These are phyloP conservation scores for Nevesoporus exiguus DNA, from an alignment of 768 basidiomycete genomes.

Conservation along the genomic window DNA sequence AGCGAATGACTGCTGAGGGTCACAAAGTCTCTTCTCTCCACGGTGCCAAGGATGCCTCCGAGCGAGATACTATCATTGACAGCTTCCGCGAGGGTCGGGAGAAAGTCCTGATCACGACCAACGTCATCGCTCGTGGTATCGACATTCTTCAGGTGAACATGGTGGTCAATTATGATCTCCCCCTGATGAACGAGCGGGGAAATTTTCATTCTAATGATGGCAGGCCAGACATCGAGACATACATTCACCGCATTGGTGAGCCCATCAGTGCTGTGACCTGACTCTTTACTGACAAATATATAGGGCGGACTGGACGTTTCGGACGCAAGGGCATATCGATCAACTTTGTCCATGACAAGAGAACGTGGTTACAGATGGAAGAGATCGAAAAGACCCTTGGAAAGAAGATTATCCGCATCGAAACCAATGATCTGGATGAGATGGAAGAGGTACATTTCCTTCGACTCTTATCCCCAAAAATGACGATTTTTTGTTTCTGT, in stretches of 20 bases:
- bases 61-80: constrained; percentile 92
- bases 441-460: constrained; percentile 79
- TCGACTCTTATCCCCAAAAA: not conserved
- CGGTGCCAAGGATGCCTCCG: constrained; percentile 85
- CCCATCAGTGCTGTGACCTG: constrained; percentile 8
- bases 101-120: constrained; percentile 97
- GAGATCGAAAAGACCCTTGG: constrained; percentile 78
- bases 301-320: constrained; percentile 96
- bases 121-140: constrained; percentile 97
- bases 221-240: constrained; percentile 90
- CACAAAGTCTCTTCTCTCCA: constrained; percentile 97
- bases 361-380: constrained; percentile 87
- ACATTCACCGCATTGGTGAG: constrained; percentile 95
- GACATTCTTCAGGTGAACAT: constrained; percentile 99
- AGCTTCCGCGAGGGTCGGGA: constrained; percentile 94
- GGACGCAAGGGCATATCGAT: constrained; percentile 96
- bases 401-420: constrained; percentile 77
- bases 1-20: constrained; percentile 87
- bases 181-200: constrained; percentile 72
- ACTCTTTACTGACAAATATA: not conserved
- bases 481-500: not conserved
- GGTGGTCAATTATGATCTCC: constrained; percentile 99
- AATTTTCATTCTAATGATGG: constrained; percentile 43
- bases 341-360: constrained; percentile 92
- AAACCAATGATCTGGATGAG: constrained; percentile 85